Conservation (phyloP, 495 filamentous ascomycete genomes). For the Letharia lupina region DNA sequence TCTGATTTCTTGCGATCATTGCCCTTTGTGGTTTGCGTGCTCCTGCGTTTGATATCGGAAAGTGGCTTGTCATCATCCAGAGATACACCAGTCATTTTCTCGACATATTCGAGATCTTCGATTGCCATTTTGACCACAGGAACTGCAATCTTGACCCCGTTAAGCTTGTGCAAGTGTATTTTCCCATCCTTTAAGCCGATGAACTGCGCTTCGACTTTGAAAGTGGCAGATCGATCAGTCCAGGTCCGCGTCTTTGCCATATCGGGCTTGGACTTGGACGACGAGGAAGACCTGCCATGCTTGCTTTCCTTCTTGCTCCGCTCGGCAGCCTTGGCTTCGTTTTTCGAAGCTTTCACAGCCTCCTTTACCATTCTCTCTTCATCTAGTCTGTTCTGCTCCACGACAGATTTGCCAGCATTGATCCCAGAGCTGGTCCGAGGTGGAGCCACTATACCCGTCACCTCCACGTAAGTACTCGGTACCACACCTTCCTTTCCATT, state of each 20-base stretch:
- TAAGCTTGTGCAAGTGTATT: conserved; percentile 95
- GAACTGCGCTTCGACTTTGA: conserved; percentile 97
- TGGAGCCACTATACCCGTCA: conserved; percentile 52
- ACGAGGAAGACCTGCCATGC: conserved; percentile 34
- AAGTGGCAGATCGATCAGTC: conserved; percentile 90
- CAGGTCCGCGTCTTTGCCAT: conserved; percentile 75
- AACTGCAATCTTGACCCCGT: conserved; percentile 97
- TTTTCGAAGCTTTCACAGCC: conserved; percentile 52
- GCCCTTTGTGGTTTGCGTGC: conserved; percentile 21
- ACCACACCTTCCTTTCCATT: conserved; percentile 95
- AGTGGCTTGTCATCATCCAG: conserved; percentile 95
- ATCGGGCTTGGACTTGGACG: conserved; percentile 73
- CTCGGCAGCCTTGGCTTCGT: conserved; percentile 52
- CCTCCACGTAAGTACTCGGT: conserved; percentile 92
- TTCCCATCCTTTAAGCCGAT: conserved; percentile 89
- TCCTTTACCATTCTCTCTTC: conserved; percentile 73
- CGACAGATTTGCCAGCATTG: conserved; percentile 59
- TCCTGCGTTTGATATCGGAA: conserved; percentile 58
- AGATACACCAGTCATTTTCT: conserved; percentile 73
- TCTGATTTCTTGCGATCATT: conserved; percentile 27
- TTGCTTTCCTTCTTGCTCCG: conserved; percentile 62
- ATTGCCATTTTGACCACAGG: conserved; percentile 91
- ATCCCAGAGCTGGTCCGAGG: conserved; percentile 42
- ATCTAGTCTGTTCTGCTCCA: conserved; percentile 77
- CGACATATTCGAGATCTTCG: conserved; percentile 91